Conservation (phyloP, 306 rosid genomes). For the apple (Malus domestica) region ASM211411v1 NC_041793.1:31246001-31246500, state of each 20-base stretch:
- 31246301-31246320: neutral
- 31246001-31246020: too few relatives aligned
- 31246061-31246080: too few relatives aligned
- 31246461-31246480: too few relatives aligned
- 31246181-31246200: neutral
- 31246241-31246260: neutral
- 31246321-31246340: neutral
- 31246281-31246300: neutral
- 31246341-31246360: neutral
- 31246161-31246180: neutral
- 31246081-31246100: too few relatives aligned
- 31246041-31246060: too few relatives aligned
- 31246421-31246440: too few relatives aligned
- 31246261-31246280: neutral
- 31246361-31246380: neutral
- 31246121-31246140: neutral
- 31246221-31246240: neutral
- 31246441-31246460: too few relatives aligned
- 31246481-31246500: too few relatives aligned
- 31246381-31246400: too few relatives aligned
- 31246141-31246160: neutral
- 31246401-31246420: too few relatives aligned
- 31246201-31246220: neutral
- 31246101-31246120: too few relatives aligned
- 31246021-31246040: too few relatives aligned